Evolutionary conservation across 768 basidiomycete genomes (phyloP).

Genomic region (Termitomyces sp.): DNA sequence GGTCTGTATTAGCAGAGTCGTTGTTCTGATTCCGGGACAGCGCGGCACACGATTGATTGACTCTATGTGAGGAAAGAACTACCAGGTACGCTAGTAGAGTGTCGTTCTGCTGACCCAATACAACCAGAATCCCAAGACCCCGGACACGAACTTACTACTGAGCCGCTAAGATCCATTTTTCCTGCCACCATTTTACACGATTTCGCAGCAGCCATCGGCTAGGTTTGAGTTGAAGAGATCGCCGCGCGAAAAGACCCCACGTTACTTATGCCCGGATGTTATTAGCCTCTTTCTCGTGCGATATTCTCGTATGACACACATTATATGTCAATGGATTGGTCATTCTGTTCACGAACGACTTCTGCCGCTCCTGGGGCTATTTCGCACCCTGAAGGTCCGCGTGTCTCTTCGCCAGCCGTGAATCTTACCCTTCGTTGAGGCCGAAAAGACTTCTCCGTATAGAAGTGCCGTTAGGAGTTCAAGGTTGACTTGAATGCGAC

Average conservation of each 20-base stretch:
- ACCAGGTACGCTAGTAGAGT: slow-evolving; percentile 9
- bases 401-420: background rate
- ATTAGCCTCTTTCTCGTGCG: background rate
- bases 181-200: background rate
- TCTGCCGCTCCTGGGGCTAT: background rate
- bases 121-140: slow-evolving; percentile 10
- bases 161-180: background rate
- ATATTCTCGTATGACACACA: slow-evolving; percentile 7
- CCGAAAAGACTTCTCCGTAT: background rate
- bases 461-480: background rate
- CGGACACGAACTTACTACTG: slow-evolving; percentile 1
- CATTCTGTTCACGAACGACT: background rate
- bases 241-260: background rate
- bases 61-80: slow-evolving; percentile 8
- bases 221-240: background rate
- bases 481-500: background rate
- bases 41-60: slow-evolving; percentile 1
- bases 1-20: background rate
- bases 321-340: slow-evolving; percentile 2
- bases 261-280: background rate
- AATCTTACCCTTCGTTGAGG: background rate
- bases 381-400: background rate
- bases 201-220: background rate
- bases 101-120: slow-evolving; percentile 9
- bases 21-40: background rate